Conservation (phyloP, 441 rosid genomes). For the Eutrema salsugineum region DNA sequence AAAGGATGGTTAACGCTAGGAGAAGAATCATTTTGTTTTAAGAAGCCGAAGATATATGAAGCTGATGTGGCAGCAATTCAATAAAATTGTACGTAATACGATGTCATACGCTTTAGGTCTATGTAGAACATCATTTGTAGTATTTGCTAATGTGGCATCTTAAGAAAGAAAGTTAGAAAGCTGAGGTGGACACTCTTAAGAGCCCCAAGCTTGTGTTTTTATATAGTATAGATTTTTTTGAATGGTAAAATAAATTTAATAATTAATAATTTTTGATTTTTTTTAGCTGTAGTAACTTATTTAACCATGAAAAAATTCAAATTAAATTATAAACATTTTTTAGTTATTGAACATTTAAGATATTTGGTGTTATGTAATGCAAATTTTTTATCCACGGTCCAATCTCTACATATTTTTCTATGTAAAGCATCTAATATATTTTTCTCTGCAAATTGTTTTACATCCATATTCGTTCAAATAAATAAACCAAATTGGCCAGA, state of each 20-base stretch:
- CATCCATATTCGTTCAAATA: not conserved
- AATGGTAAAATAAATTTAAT: not conserved
- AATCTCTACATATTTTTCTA: not conserved
- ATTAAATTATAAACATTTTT: not conserved
- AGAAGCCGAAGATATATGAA: no score
- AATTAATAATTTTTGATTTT: not conserved
- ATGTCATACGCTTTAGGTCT: no score
- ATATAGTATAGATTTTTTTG: no score
- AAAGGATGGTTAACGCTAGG: no score
- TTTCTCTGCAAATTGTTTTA: not conserved
- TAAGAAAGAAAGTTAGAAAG: no score
- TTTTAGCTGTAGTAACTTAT: not conserved
- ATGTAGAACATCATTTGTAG: no score
- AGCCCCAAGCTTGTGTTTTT: no score
- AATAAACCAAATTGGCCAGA: not conserved
- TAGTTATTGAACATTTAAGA: not conserved
- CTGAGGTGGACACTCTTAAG: no score
- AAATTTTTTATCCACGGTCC: not conserved
- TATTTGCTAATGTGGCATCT: no score
- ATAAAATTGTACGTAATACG: no score
- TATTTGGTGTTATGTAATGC: not conserved
- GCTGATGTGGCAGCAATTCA: no score
- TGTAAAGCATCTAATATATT: not conserved
- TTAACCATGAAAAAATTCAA: not conserved
- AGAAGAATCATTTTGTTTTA: no score